Conservation (phyloP, 345 rosid genomes). For the Syzygium grande region DNA sequence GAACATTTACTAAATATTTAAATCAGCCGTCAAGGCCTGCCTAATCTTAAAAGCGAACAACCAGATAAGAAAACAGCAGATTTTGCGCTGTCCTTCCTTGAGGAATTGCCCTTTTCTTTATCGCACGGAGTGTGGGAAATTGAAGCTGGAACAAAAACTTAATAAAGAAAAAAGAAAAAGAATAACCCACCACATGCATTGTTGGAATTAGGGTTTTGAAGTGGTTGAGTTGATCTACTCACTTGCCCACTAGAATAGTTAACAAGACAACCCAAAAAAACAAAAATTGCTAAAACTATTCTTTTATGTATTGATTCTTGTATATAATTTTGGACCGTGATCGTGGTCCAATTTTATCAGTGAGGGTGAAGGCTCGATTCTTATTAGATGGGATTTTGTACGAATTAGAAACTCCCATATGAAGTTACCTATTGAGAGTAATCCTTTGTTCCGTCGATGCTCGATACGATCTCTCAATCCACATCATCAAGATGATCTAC, state of each 20-base stretch:
- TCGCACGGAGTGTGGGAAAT: not conserved
- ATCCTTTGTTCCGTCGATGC: not conserved
- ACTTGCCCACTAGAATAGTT: not conserved
- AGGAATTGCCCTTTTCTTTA: not conserved
- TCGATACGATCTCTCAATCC: not conserved
- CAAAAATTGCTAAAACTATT: not conserved
- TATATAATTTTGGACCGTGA: not conserved
- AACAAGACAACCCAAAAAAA: not conserved
- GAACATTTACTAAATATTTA: not conserved
- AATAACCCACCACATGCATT: constrained; percentile 24
- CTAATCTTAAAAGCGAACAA: not conserved
- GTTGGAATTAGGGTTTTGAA: not conserved
- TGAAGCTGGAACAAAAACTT: not conserved
- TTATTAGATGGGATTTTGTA: not conserved
- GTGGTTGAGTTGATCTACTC: not conserved
- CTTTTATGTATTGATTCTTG: not conserved
- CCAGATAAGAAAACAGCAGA: not conserved
- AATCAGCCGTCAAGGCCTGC: not conserved
- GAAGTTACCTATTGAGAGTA: not conserved
- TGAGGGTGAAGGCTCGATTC: not conserved
- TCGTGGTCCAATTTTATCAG: not conserved
- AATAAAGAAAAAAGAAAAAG: not conserved
- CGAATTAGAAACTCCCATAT: not conserved
- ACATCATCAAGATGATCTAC: not conserved
- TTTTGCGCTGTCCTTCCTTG: not conserved